A percentile compares a stretch with the other conserved stretches of the same genome.
These are phyloP conservation scores for Dipsacomyces acuminosporus DNA, from an alignment of 371 early-diverging fungal species.

Conservation along the genomic window DNA sequence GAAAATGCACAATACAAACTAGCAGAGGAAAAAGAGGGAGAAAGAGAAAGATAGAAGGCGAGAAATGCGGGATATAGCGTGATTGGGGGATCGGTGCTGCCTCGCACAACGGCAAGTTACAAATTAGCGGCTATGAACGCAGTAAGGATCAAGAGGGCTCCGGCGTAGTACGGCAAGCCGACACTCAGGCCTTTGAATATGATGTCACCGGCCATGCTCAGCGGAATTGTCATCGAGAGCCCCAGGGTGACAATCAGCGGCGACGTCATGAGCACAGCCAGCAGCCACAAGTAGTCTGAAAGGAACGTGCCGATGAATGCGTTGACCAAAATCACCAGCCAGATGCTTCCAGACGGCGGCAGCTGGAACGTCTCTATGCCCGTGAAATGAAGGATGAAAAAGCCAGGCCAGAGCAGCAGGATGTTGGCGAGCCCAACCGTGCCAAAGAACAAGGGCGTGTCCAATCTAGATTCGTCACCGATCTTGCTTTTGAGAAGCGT, in stretches of 20 bases:
- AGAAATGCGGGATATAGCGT: neutral
- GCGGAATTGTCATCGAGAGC: conserved; percentile 71
- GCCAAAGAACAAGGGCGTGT: conserved; percentile 77
- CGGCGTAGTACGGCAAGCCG: conserved; percentile 57
- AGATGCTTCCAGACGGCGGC: conserved; percentile 53
- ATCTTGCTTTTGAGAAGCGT: conserved; percentile 66
- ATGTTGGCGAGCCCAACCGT: conserved; percentile 74
- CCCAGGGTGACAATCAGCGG: conserved; percentile 76
- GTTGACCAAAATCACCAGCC: conserved; percentile 63
- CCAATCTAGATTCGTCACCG: conserved; percentile 64
- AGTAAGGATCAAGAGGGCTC: conserved; percentile 60
- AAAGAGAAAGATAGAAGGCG: neutral
- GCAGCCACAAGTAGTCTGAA: conserved; percentile 78
- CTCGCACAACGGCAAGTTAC: conserved; percentile 4
- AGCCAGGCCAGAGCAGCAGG: conserved; percentile 64
- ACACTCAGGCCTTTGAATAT: conserved; percentile 59
- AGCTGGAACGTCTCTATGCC: conserved; percentile 68
- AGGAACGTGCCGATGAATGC: conserved; percentile 76
- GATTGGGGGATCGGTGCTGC: neutral
- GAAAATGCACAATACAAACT: too few species aligned
- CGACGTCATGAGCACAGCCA: conserved; percentile 75
- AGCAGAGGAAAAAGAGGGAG: neutral
- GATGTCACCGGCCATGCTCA: conserved; percentile 69
- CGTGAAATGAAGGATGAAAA: conserved; percentile 58
- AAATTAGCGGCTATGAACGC: conserved; percentile 59